These are phyloP conservation scores for Alternaria panax DNA, from an alignment of 2,329 filamentous ascomycete species.

Conservation along the genomic window DNA sequence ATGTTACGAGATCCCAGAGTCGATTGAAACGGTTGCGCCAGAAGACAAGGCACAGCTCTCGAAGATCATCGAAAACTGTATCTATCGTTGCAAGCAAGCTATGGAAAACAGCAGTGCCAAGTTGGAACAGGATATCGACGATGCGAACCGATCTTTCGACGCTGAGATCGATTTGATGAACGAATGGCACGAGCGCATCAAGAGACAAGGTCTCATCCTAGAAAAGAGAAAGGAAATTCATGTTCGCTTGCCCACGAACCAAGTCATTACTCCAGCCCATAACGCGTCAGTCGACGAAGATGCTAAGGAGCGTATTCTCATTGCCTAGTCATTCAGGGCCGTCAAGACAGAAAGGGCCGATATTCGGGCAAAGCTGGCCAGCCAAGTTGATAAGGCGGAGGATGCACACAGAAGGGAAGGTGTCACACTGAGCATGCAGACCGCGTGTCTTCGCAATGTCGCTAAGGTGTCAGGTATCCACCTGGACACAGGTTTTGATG, in stretches of 20 bases:
- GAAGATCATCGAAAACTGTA: background rate
- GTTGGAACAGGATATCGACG: background rate
- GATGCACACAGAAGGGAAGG: background rate
- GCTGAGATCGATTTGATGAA: background rate
- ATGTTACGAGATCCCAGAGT: background rate
- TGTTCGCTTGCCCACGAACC: background rate
- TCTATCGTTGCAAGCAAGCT: background rate
- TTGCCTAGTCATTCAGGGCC: background rate
- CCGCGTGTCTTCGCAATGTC: background rate
- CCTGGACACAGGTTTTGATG: background rate
- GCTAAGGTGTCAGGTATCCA: background rate
- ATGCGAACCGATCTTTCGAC: background rate
- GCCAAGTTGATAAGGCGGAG: background rate
- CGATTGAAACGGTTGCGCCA: accelerated
- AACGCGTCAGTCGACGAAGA: background rate
- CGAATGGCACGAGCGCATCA: background rate
- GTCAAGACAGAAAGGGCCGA: background rate
- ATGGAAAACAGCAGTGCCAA: background rate
- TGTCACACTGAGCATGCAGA: background rate
- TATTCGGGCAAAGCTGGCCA: background rate
- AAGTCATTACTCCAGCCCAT: background rate
- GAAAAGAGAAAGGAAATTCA: background rate
- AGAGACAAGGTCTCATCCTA: background rate
- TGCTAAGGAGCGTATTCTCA: background rate
- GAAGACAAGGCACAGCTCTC: background rate